These are phyloP conservation scores for Malbranchea zuffiana DNA, from an alignment of 2,329 filamentous ascomycete genomes.

Conservation along the genomic window DNA sequence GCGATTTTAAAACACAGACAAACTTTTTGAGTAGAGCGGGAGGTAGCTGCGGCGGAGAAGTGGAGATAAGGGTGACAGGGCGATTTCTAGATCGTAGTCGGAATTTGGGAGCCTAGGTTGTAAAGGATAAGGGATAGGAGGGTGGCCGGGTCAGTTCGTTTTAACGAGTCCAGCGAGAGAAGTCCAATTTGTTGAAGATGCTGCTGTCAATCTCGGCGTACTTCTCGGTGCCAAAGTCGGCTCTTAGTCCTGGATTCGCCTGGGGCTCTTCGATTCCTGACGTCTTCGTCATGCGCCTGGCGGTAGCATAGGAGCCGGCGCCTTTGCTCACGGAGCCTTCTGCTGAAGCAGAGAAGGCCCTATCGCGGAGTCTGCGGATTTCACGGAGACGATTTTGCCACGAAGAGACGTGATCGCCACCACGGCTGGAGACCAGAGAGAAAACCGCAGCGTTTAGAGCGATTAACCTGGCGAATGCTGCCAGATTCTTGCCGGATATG, in stretches of 20 bases:
- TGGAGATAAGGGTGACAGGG: too few species aligned
- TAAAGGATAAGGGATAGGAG: too few species aligned
- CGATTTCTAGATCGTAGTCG: too few species aligned
- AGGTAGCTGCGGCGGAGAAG: too few species aligned
- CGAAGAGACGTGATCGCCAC: slow-evolving; percentile 70
- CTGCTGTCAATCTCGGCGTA: slow-evolving; percentile 29
- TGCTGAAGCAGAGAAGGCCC: slow-evolving; percentile 21
- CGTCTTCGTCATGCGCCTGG: slow-evolving; percentile 29
- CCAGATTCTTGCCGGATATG: slow-evolving; percentile 69
- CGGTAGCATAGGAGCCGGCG: slow-evolving; percentile 16
- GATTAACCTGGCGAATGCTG: slow-evolving; percentile 74
- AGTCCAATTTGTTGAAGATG: slow-evolving; percentile 32
- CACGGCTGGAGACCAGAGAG: slow-evolving; percentile 70
- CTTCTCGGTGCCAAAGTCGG: slow-evolving; percentile 29
- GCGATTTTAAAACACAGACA: too few species aligned
- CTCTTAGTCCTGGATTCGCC: slow-evolving; percentile 25
- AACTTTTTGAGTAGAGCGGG: too few species aligned
- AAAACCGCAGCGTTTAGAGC: slow-evolving; percentile 92
- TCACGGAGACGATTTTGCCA: slow-evolving; percentile 81
- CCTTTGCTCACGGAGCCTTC: slow-evolving; percentile 7
- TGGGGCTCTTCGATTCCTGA: slow-evolving; percentile 27
- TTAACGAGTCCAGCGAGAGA: slow-evolving; percentile 34
- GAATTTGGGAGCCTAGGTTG: too few species aligned
- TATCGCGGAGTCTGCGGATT: slow-evolving; percentile 69
- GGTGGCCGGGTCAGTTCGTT: too few species aligned